Evolutionary conservation across 805 yeast species (phyloP), one percentile per base, ranked within the genome.

Genomic region (Wickerhamia fluorescens): DNA sequence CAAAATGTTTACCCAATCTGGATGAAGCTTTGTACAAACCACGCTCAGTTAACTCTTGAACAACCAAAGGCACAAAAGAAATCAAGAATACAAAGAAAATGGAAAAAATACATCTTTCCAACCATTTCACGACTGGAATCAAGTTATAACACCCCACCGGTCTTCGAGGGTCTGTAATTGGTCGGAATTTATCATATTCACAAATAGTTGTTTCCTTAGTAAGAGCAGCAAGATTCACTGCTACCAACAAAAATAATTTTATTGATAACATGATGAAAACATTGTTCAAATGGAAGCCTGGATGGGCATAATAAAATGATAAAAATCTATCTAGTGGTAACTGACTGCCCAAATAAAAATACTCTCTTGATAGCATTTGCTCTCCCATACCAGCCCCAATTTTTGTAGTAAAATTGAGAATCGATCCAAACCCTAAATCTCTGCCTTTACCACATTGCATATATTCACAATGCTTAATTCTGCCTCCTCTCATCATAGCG

Each of bases 311-410:
- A 53, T 76, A 83, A 52, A 83, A 82, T 1, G 89, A 77, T 34
- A 82, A 56, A 58, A 83, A 82, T 43, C 92, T 64, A 47, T 83
- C 92, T 37, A 82, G 57, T 2, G 89, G 86, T 20, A 83, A 58
- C 38, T 79, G 85, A 3, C 87, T 76, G 2, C 88, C 82, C 37
- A 83, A 62, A 47, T 82, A 81, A 52, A 73, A 83, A 53, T 82
- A 82, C 50, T 83, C 94, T 43, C 94, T 66, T 4, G 89, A 81
- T 33, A 83, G 64, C 73, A 81, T 75, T 49, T 83, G 94, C 47
- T 83, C 94, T 27, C 92, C 89, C 94, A 83, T 83, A 35, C 92
- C 94, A 31, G 92, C 85, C 26, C 94, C 94, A 53, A 83, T 82
- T 47, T 83, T 83, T 14, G 89, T 78, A 5, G 84, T 80, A 56